Conservation (phyloP, 1,284 basidiomycete species). For the Meripilus lineatus region DNA sequence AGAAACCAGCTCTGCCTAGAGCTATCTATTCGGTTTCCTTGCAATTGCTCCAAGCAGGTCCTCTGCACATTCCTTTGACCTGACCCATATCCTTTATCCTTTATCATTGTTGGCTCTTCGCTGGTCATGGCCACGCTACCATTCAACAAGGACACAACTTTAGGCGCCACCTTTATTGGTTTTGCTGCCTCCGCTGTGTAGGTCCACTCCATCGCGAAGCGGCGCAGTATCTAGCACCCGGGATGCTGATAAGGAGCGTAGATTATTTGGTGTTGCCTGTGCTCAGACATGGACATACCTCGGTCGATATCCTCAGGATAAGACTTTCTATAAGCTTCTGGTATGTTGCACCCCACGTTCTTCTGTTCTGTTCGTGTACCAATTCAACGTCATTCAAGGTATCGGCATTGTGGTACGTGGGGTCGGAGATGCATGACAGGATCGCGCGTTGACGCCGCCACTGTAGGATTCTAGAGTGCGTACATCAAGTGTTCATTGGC, state of each 20-base stretch:
- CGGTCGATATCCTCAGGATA: slow-evolving; percentile 49
- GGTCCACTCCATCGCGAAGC: background rate
- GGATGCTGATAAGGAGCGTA: slow-evolving; percentile 14
- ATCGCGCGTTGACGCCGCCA: slow-evolving; percentile 2
- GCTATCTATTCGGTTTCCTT: background rate
- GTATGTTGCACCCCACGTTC: slow-evolving; percentile 32
- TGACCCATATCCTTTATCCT: background rate
- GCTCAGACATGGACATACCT: slow-evolving; percentile 53
- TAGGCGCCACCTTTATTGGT: slow-evolving; percentile 56
- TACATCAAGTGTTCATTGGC: slow-evolving; percentile 51
- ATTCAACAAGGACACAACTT: slow-evolving; percentile 41
- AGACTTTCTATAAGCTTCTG: slow-evolving; percentile 45
- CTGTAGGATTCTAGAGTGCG: slow-evolving; percentile 42
- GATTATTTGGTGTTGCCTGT: slow-evolving; percentile 45
- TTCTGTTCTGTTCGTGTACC: background rate
- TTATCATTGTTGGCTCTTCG: background rate
- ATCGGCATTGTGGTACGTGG: slow-evolving; percentile 38
- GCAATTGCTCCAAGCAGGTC: background rate
- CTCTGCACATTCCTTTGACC: background rate
- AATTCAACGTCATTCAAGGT: slow-evolving; percentile 31
- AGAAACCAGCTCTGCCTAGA: no score
- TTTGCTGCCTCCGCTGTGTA: slow-evolving; percentile 47
- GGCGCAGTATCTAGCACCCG: background rate
- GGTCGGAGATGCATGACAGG: slow-evolving; percentile 1
- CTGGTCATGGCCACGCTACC: no score